phyloP scores from a whole-genome alignment of 208 protist genomes.

The Leishmania guyanensis region DNA sequence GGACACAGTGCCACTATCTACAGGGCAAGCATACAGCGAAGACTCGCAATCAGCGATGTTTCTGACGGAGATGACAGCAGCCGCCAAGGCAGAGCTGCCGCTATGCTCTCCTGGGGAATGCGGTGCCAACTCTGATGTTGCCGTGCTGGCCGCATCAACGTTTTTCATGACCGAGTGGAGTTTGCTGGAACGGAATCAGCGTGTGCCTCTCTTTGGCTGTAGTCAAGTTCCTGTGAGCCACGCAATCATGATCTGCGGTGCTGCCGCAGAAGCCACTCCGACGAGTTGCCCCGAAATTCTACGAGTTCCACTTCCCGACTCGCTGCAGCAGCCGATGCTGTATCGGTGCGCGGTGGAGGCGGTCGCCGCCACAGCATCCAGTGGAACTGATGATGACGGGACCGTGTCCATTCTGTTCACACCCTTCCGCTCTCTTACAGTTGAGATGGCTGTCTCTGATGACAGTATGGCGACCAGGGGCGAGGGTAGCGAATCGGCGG shows the following conservation, averaged over 20 bases:
- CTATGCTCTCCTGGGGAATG: background rate
- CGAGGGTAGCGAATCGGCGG: background rate
- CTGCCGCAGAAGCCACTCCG: conserved; percentile 1
- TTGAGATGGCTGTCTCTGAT: conserved; percentile 26
- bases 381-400: background rate
- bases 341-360: conserved; percentile 26
- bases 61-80: conserved; percentile 19
- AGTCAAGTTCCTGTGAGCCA: background rate
- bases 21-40: background rate
- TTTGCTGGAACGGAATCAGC: conserved; percentile 26
- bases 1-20: background rate
- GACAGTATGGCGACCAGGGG: background rate
- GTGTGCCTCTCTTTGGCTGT: conserved; percentile 27
- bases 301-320: conserved; percentile 6
- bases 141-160: conserved; percentile 14
- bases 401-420: conserved; percentile 19
- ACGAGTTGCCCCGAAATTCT: conserved; percentile 20
- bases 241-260: conserved; percentile 20
- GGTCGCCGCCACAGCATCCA: background rate
- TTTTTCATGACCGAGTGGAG: conserved; percentile 28
- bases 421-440: conserved; percentile 23
- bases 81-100: background rate
- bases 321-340: conserved; percentile 13
- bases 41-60: conserved; percentile 1
- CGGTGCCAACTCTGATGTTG: background rate